Evolutionary conservation across 1,284 basidiomycete genomes (phyloP), one percentile per base, ranked within the genome.

Genomic region (Dichomitus squalens): DNA sequence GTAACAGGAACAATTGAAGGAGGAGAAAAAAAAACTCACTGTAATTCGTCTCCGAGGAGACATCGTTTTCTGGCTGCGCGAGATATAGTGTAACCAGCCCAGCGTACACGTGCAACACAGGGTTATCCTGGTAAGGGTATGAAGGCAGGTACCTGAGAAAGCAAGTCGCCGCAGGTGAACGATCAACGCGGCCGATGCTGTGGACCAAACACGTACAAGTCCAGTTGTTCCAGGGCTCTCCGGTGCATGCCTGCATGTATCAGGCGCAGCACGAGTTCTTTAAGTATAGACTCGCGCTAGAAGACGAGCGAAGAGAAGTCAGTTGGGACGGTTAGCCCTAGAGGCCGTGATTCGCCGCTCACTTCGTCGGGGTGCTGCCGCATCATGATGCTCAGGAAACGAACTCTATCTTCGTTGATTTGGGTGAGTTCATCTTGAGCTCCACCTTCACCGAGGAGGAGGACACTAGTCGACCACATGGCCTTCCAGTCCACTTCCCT

Each of bases 121-220:
- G 81, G 58, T 92, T 91, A 61, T 93, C 88, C 67, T 88, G 86
- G 74, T 89, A 96, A 0, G 94, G 94, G 69, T 90, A 88, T 1
- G 90, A 89, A 0, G 91, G 87, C 11, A 96, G 79, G 70, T 92
- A 95, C 33, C 92, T 95, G 63, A 29, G 7, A 6, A 39, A 44
- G 23, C 38, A 38, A 35, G 44, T 53, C 20, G 53, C 53, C 35
- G 47, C 18, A 35, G 23, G 23, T 14, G 34, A 54, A 55, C 50
- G 35, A n/a, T n/a, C n/a, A n/a, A n/a, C n/a, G 54, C 52, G 21
- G 41, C 48, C 47, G 20, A n/a, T 18, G 20, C 20, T 20, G 20
- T 35, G 49, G 44, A 23, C 33, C 35, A 39, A 54, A 34, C 16
- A 73, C 85, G 65, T 72, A 94, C 91, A 94, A 78, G 68, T 95